Conservation (phyloP, 73 alveolate genomes). For the Tetrahymena thermophila region DNA sequence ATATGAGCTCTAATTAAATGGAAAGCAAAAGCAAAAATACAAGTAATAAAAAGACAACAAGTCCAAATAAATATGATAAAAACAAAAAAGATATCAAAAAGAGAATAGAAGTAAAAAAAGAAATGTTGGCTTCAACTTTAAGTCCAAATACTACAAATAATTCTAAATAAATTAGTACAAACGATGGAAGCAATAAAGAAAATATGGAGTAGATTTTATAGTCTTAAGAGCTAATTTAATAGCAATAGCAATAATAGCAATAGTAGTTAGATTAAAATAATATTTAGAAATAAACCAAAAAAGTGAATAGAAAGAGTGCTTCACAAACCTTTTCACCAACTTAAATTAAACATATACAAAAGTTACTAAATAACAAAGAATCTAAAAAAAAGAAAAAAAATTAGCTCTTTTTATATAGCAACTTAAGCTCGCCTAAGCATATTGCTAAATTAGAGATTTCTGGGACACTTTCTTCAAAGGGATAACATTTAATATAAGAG, state of each 20-base stretch:
- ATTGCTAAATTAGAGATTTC: not conserved
- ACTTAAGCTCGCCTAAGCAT: not conserved
- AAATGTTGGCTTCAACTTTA: not conserved
- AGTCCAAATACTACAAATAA: not conserved
- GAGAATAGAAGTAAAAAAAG: not conserved
- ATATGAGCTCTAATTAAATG: not conserved
- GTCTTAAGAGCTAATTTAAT: not conserved
- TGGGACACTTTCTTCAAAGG: not conserved
- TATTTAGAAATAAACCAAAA: not conserved
- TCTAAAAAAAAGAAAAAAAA: not conserved
- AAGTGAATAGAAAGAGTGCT: not conserved
- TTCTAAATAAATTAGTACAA: not conserved
- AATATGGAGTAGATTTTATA: not conserved
- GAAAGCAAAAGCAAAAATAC: not conserved
- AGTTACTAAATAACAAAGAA: not conserved
- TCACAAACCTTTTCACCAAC: not conserved
- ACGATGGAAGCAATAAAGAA: not conserved
- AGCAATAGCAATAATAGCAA: not conserved
- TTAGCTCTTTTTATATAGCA: not conserved
- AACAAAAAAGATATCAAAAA: not conserved
- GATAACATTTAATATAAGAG: not conserved
- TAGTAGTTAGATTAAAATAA: not conserved
- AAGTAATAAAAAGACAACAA: not conserved
- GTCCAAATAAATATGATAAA: not conserved
- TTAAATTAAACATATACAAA: not conserved